Evolutionary conservation across 495 filamentous ascomycete genomes (phyloP).

Genomic region (Aspergillus avenaceus): DNA sequence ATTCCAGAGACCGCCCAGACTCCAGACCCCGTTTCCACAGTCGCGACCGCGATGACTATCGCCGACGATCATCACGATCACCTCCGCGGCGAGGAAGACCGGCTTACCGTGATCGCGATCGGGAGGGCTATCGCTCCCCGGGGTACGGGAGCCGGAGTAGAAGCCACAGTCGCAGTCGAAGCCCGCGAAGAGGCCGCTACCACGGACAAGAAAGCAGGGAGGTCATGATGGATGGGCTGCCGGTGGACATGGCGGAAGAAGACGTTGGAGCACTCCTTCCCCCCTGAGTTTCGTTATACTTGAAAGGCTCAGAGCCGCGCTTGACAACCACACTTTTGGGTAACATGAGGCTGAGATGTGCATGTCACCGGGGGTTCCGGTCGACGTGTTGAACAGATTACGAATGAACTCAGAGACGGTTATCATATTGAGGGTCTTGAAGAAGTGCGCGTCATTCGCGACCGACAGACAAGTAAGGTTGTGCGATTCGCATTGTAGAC

Average conservation of each 20-base stretch:
- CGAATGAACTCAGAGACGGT: constrained; percentile 54
- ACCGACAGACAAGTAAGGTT: constrained; percentile 58
- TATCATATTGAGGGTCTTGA: constrained; percentile 57
- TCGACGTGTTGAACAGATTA: constrained; percentile 49
- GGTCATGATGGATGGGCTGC: constrained; percentile 60
- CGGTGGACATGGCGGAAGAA: constrained; percentile 56
- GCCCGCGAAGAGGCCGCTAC: constrained; percentile 37
- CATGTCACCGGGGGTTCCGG: constrained; percentile 28
- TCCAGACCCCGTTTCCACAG: constrained; percentile 29
- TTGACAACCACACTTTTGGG: constrained; percentile 13
- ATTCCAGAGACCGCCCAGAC: constrained; percentile 28
- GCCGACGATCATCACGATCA: constrained; percentile 34
- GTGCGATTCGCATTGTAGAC: no score
- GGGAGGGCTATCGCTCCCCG: constrained; percentile 52
- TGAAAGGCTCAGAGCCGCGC: constrained; percentile 9
- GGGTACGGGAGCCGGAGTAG: constrained; percentile 37
- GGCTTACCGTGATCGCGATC: constrained; percentile 52
- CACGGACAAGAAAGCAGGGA: constrained; percentile 53
- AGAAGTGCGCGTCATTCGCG: constrained; percentile 62
- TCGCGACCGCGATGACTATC: constrained; percentile 39
- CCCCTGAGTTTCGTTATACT: constrained; percentile 13
- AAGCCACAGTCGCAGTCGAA: constrained; percentile 42
- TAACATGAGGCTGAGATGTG: constrained; percentile 44
- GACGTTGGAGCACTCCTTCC: constrained; percentile 54
- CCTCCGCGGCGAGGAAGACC: constrained; percentile 35